A percentile compares a stretch with the other conserved stretches of the same genome.
Evolutionary conservation across 495 filamentous ascomycete species (phyloP).

Genomic region (Aspergillus baeticus): DNA sequence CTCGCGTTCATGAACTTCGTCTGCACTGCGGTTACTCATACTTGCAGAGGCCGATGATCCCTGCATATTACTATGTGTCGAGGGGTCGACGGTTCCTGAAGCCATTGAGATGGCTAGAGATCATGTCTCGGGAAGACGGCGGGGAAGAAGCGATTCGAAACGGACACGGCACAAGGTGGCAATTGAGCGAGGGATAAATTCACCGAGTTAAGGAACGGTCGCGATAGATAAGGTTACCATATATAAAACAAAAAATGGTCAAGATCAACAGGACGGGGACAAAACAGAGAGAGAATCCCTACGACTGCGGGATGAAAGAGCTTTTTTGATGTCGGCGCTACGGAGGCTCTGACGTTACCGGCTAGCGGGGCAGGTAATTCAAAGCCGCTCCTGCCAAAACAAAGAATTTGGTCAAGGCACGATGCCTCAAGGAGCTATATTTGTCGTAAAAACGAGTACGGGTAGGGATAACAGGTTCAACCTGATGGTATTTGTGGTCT

Average conservation of each 20-base stretch:
- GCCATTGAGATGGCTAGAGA: constrained; percentile 41
- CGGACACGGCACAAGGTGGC: constrained; percentile 17
- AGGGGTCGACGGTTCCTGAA: constrained; percentile 43
- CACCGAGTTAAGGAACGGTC: constrained; percentile 1
- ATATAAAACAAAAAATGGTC: not conserved
- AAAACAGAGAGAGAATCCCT: constrained; percentile 4
- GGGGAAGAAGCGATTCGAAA: constrained; percentile 3
- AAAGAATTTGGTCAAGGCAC: not conserved
- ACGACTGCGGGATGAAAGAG: constrained; percentile 18
- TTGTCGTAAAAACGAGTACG: not conserved
- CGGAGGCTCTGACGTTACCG: constrained; percentile 26
- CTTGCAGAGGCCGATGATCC: constrained; percentile 21
- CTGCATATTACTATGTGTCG: constrained; percentile 38
- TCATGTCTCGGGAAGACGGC: constrained; percentile 33
- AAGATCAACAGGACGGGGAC: not conserved
- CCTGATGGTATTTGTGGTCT: constrained; percentile 9
- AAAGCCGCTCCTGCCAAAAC: constrained; percentile 5
- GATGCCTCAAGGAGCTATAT: not conserved
- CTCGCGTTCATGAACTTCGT: constrained; percentile 47
- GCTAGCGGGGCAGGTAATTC: constrained; percentile 19
- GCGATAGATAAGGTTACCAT: not conserved
- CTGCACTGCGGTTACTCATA: constrained; percentile 31
- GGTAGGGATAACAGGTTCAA: not conserved
- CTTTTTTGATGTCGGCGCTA: constrained; percentile 22
- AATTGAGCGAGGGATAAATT: constrained; percentile 12